These are phyloP conservation scores for Vaccinium myrtillus DNA, from an alignment of 148 eudicot genomes.

Conservation along the genomic window DNA sequence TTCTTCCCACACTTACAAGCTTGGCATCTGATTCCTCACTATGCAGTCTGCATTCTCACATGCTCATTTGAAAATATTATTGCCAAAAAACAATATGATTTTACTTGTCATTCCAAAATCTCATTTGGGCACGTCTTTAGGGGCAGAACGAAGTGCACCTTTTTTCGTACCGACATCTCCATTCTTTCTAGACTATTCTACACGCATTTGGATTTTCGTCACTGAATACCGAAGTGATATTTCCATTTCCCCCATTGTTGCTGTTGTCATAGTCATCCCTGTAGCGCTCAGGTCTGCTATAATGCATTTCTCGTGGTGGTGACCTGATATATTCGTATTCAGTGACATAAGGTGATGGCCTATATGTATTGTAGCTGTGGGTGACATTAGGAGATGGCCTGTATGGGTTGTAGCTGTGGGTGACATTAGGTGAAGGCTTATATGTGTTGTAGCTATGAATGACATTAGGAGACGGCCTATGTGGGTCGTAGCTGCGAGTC, in stretches of 20 bases:
- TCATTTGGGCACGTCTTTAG: constrained; percentile 21
- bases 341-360: constrained; percentile 57
- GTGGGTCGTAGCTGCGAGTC: constrained; percentile 25
- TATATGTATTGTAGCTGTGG: constrained; percentile 26
- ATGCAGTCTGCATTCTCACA: constrained; percentile 28
- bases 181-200: constrained; percentile 50
- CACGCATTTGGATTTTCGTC: constrained; percentile 98
- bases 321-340: constrained; percentile 49
- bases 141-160: constrained; percentile 19
- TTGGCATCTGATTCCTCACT: constrained; percentile 50
- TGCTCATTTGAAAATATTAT: constrained; percentile 28
- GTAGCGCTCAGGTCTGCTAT: constrained; percentile 35
- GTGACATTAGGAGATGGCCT: constrained; percentile 56
- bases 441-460: not conserved
- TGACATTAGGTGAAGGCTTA: not conserved
- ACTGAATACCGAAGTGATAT: constrained; percentile 69
- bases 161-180: constrained; percentile 3
- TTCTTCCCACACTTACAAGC: constrained; percentile 34
- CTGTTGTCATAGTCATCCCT: constrained; percentile 31
- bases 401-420: constrained; percentile 46
- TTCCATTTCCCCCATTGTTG: constrained; percentile 44
- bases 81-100: constrained; percentile 17
- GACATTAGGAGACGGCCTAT: not conserved
- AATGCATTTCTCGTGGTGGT: constrained; percentile 39
- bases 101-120: constrained; percentile 25